Evolutionary conservation across 495 filamentous ascomycete species (phyloP), one percentile per base, ranked within the genome.

Genomic region (Penicillium cinerascens): DNA sequence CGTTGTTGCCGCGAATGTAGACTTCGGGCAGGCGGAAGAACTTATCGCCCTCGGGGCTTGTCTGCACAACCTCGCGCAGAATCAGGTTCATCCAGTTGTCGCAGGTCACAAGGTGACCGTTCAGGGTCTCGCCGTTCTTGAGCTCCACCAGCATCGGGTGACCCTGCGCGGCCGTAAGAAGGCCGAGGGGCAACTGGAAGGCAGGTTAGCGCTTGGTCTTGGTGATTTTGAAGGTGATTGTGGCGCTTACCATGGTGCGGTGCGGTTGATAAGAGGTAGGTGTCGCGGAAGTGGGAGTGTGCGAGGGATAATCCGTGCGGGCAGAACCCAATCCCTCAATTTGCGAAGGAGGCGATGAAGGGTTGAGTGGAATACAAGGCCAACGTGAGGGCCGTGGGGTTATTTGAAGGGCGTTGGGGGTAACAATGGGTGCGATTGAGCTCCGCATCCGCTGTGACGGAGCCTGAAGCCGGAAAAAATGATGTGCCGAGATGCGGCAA

Each of bases 51-150:
- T 97, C 95, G 22, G 92, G 83, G 61, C 88, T 95, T 6, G 93
- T 98, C 73, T 97, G 92, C n/a, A 97, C 88, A 8, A 98, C 95
- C 63, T 97, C 93, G 65, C 92, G 92, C 66, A 98, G 73, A 17
- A 92, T 97, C 44, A 98, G 71, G 70, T 98, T 98, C 93, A 98
- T 98, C 91, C 91, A 98, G 35, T 91, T 97, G 70, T 98, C 93
- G 80, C 91, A 97, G 66, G 84, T 91, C 67, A 96, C 86, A 48
- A 98, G 78, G 66, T 95, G 91, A 58, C 93, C 93, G 73, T 97
- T 98, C 43, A 97, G 78, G 0, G 92, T 97, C 69, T 97, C 95
- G 71, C 93, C 95, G 61, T 92, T 96, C 79, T 98, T 98, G 55
- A 98, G 88, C 79, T 98, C 93, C 39, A 98, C 93, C 47, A 97